Evolutionary conservation across 768 basidiomycete genomes (phyloP), one percentile per base, ranked within the genome.

Genomic region (Russula dissimulans): DNA sequence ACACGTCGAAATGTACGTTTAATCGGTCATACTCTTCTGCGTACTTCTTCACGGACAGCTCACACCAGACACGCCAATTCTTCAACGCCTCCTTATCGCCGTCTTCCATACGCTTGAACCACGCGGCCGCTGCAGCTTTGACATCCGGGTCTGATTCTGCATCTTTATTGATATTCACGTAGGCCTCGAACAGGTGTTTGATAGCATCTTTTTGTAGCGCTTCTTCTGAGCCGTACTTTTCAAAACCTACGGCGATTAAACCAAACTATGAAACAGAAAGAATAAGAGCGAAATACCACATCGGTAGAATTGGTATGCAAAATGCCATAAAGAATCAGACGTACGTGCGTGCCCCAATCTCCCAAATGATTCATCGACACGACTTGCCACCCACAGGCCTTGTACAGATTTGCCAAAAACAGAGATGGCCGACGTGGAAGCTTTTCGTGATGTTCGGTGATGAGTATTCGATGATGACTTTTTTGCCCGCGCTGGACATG

Each of bases 381-480:
- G n/a, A 95, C 93, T 7, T 92, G 82, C 94, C 92, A 98, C 15
- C 95, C 95, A 67, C 87, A 91, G 7, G 91, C 81, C 69, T 85
- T 87, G 78, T 98, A 95, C 44, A 97, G 67, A 73, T 97, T 97
- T 10, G 82, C 78, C 60, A 97, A 73, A 77, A 97, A 97, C 95
- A 82, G 61, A 98, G 75, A 73, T 98, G 95, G 15, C 95, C 97
- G 54, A 97, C 94, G 67, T 99, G 95, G 83, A 98, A 98, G 5
- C 88, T 87, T 71, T 99, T 99, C 18, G 95, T 95, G 66, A 98
- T 97, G 70, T 99, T 98, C 15, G 95, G 95, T 2, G 90, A 91
- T 1, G 93, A 97, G 73, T 91, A 98, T 73, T 98, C 95, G 68
- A 95, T 80, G 66, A 95, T 71, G 62, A 89, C 74, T 52, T 83